These are phyloP conservation scores for Stenocarpella maydis DNA, from an alignment of 2,329 filamentous ascomycete species.

Conservation along the genomic window DNA sequence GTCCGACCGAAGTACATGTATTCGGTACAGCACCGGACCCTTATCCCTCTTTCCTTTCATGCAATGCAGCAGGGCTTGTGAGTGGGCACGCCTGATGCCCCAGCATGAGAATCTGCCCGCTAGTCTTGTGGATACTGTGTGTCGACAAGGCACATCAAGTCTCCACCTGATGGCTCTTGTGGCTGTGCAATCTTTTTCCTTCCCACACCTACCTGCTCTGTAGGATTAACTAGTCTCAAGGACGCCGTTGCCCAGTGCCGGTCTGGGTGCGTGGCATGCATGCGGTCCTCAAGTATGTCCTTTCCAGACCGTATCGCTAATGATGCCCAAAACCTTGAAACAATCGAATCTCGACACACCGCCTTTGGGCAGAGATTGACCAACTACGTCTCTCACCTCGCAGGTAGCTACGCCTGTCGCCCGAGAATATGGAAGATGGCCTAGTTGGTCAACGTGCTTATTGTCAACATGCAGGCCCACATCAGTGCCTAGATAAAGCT, in stretches of 20 bases:
- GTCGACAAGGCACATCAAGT: neutral
- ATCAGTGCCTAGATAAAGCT: neutral
- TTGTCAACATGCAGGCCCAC: neutral
- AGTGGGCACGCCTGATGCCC: slow-evolving; percentile 3
- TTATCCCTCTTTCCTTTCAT: slow-evolving; percentile 6
- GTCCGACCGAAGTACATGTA: neutral
- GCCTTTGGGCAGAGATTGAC: neutral
- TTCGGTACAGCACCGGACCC: neutral
- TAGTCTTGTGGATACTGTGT: slow-evolving; percentile 6
- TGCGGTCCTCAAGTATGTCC: neutral
- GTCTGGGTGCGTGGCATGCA: neutral
- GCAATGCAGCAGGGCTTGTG: slow-evolving; percentile 29
- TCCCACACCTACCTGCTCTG: neutral
- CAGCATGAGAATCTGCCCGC: slow-evolving; percentile 1
- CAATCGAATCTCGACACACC: neutral
- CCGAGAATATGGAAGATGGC: neutral
- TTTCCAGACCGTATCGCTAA: neutral
- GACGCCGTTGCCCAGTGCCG: neutral
- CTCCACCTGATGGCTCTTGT: neutral
- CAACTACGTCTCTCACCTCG: neutral
- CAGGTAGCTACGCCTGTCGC: neutral
- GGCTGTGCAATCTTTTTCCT: slow-evolving; percentile 9
- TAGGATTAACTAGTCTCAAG: neutral
- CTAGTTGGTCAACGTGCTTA: neutral
- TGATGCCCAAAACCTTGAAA: too few species aligned